Base-by-base conservation (phyloP, 176 grass and related monocot species). In the Musa acuminata region DNA sequence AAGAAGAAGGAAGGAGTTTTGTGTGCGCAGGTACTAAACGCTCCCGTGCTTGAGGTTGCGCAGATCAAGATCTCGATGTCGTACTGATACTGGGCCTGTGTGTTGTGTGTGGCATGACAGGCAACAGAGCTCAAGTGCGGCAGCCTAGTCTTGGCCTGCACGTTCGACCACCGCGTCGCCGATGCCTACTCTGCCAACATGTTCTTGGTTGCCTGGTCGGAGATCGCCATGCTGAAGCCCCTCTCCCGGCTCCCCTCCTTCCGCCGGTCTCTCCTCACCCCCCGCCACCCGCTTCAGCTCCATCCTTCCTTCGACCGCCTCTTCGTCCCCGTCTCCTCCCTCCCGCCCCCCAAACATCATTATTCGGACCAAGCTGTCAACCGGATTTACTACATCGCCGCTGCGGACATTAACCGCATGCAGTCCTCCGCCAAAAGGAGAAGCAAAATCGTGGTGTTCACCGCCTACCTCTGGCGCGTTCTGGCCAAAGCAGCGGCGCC, bases 171-270 rank as follows among this genome's bases (percentile, higher is more conserved):
- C 82, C 92, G 88, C n/a, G 82, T 91, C 49, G 87, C 84, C 75
- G 92, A 96, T 78, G 92, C 88, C 77, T 96, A 96, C 86, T 89
- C 88, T 53, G 76, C 87, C 88, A 96, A 96, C 82, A 89, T 91
- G 86, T 91, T 96, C 82, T 71, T 89, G 48, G 55, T 89, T 10
- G 83, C 80, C 0, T 96, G 92, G 92, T 89, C 92, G 13, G 64
- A 79, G 0, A 26, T 82, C 13, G 63, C 86, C 49, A 77, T 74
- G 0, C 64, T 35, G 4, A 43, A 57, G 54, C 8, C 25, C 0
- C 0, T 74, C 8, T 51, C 75, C 1, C 49, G 22, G 4, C 20
- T 77, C 0, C 86, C 88, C 11, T 85, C 21, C 21, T 96, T 96
- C 78, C 9, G 67, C 71, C 79, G 84, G 16, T 77, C 88, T 72